Evolutionary conservation across 306 rosid genomes (phyloP), one percentile per base, ranked within the genome.

Genomic region (Abrus precatorius): DNA sequence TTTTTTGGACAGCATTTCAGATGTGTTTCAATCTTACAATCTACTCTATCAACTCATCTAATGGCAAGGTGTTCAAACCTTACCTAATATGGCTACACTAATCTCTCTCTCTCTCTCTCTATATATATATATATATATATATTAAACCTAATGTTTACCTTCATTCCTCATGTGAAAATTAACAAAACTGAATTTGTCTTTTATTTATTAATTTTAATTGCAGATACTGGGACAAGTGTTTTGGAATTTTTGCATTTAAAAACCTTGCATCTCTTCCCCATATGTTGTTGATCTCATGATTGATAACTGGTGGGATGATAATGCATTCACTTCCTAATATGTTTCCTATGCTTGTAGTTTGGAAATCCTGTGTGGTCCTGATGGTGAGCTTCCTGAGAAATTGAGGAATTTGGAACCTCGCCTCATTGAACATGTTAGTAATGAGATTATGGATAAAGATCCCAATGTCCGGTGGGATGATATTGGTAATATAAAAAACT

Each of bases 321-420:
- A 62, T 60, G 43, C 44, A 69, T 73, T 80, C 60, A 38, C 65
- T 55, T 78, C 70, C 77, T 80, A 77, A 83, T 74, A 41, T 70
- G 69, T 49, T 82, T 62, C 57, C 64, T 69, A 52, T 85, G 40
- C 67, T 77, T 86, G 72, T 84, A 95, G 99, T 87, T 80, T 95
- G 94, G 97, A 95, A 76, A 52, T 92, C 83, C 88, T 95, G 76
- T 90, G 90, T 47, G 99, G 99, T 66, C 99, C 97, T 69, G 97
- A 95, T 81, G 98, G 98, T 6, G 99, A 95, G 88, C 94, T 93
- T 86, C 99, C 99, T n/a, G 99, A 95, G 89, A 95, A 93, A 70
- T 76, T 93, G 84, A 89, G 99, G 86, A 95, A 95, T 86, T 78
- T 95, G 90, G 99, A 95, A 65, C 98, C 98, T 72, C 96, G 98